A percentile compares a stretch with the other conserved stretches of the same genome.
Evolutionary conservation across 495 filamentous ascomycete genomes (phyloP).

Genomic region (Pyrenula massariospora): DNA sequence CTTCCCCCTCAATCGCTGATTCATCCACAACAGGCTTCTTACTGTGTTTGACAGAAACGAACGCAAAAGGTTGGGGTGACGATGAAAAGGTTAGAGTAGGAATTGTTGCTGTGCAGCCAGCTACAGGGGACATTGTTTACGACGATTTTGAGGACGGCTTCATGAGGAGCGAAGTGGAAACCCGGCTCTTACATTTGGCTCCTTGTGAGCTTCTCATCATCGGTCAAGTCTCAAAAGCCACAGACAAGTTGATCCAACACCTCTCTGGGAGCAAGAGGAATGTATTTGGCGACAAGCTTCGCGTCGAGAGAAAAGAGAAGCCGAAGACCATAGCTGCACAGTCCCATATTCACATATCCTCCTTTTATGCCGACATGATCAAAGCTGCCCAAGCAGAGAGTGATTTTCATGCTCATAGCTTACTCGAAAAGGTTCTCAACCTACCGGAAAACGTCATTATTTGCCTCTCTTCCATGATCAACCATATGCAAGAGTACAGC

Average conservation of each 20-base stretch:
- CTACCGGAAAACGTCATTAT: constrained; percentile 79
- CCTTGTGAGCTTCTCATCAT: constrained; percentile 96
- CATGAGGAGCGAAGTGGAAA: constrained; percentile 96
- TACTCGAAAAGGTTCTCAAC: constrained; percentile 78
- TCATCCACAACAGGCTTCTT: constrained; percentile 74
- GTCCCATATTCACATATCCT: constrained; percentile 78
- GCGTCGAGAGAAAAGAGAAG: constrained; percentile 68
- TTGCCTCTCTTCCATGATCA: constrained; percentile 95
- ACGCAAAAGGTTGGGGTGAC: constrained; percentile 72
- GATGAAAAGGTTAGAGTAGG: constrained; percentile 93
- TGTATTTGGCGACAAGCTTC: constrained; percentile 82
- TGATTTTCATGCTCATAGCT: constrained; percentile 35
- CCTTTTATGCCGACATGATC: constrained; percentile 86
- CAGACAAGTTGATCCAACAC: constrained; percentile 85
- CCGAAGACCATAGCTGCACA: constrained; percentile 74
- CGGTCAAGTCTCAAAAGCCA: constrained; percentile 82
- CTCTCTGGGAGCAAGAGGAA: constrained; percentile 81
- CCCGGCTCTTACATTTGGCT: constrained; percentile 82
- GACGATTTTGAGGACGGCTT: constrained; percentile 97
- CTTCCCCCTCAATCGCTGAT: constrained; percentile 25
- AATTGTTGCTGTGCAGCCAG: constrained; percentile 88
- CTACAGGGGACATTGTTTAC: constrained; percentile 91
- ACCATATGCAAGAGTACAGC: constrained; percentile 83
- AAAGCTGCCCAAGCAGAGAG: constrained; percentile 41
- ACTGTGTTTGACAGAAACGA: constrained; percentile 83